phyloP scores from a whole-genome alignment of 257 asterid species.

The Paulownia fortunei region DNA sequence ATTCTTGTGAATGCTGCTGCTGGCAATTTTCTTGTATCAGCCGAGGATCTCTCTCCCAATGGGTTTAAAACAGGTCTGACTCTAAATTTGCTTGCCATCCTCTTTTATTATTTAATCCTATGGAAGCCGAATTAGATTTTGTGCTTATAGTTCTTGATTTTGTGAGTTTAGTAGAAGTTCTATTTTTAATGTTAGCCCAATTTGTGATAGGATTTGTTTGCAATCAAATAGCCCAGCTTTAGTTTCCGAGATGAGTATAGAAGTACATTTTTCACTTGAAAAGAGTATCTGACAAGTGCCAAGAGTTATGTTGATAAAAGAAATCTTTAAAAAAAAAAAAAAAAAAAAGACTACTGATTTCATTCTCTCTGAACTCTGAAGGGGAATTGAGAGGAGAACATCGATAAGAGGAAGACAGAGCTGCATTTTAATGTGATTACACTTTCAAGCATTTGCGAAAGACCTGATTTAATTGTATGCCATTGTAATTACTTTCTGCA shows the following conservation, averaged over 20 bases:
- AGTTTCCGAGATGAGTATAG: background rate
- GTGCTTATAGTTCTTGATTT: background rate
- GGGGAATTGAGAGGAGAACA: background rate
- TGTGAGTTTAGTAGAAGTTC: background rate
- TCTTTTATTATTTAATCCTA: background rate
- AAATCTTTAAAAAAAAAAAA: background rate
- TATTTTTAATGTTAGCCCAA: background rate
- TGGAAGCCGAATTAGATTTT: background rate
- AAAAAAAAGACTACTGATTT: background rate
- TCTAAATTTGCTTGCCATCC: background rate
- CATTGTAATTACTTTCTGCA: conserved; percentile 36
- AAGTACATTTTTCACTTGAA: background rate
- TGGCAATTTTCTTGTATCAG: conserved; percentile 81
- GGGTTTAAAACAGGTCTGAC: conserved; percentile 82
- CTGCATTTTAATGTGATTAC: background rate
- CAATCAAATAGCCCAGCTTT: background rate
- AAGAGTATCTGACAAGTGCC: background rate
- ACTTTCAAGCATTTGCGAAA: conserved; percentile 2
- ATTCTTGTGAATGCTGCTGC: conserved; percentile 96
- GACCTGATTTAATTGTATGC: conserved; percentile 12
- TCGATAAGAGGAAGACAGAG: background rate
- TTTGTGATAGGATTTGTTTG: background rate
- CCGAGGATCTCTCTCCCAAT: conserved; percentile 91
- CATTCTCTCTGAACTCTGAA: background rate
- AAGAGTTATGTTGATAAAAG: background rate